Evolutionary conservation across 768 basidiomycete genomes (phyloP).

Genomic region (Gymnopilus dilepis): DNA sequence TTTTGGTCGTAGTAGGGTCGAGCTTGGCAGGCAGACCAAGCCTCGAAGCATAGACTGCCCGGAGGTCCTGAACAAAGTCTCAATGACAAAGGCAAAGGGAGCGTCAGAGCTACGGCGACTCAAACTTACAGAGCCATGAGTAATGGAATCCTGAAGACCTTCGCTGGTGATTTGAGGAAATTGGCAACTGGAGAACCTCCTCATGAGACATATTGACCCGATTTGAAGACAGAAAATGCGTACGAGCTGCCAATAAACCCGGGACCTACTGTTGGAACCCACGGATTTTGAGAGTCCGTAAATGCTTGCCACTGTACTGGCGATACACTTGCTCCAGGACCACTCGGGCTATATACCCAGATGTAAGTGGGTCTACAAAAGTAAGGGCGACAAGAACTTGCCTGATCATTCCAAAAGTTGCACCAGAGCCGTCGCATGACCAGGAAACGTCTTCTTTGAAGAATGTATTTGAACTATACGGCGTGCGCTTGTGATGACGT

Average conservation of each 20-base stretch:
- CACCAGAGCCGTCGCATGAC: constrained; percentile 48
- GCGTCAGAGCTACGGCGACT: neutral
- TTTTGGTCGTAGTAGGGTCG: constrained; percentile 37
- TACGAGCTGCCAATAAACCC: constrained; percentile 51
- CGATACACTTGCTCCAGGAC: constrained; percentile 32
- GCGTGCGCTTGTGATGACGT: constrained; percentile 58
- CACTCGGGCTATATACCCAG: constrained; percentile 32
- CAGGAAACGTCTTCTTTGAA: constrained; percentile 52
- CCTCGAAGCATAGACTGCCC: constrained; percentile 46
- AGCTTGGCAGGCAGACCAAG: constrained; percentile 40
- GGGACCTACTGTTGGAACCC: constrained; percentile 44
- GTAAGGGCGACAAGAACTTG: too few relatives aligned
- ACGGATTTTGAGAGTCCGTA: constrained; percentile 45
- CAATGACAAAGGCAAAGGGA: too few relatives aligned
- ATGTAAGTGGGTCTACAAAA: too few relatives aligned
- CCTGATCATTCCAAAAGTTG: constrained; percentile 39
- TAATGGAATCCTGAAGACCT: constrained; percentile 49
- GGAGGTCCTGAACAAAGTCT: constrained; percentile 41
- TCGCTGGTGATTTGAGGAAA: constrained; percentile 54
- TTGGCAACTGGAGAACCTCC: constrained; percentile 42
- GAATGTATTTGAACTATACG: constrained; percentile 55
- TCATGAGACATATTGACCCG: neutral
- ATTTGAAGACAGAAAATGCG: constrained; percentile 6
- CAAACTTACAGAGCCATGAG: constrained; percentile 45
- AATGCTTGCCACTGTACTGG: constrained; percentile 53